Evolutionary conservation across 192 early-diverging fungal genomes (phyloP), one percentile per base, ranked within the genome.

Genomic region (Umbelopsis vinacea): DNA sequence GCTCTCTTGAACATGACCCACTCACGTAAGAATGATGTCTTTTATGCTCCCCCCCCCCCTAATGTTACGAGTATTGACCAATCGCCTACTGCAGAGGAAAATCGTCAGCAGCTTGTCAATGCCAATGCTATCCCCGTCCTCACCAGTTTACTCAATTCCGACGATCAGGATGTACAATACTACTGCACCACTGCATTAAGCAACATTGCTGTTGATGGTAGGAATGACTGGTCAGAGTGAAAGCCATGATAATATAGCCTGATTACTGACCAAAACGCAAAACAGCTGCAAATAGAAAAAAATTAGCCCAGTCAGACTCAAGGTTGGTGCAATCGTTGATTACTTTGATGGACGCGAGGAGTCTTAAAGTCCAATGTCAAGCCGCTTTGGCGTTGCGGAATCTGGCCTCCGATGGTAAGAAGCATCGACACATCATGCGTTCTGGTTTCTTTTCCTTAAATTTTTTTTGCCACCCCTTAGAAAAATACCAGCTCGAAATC

Each of bases 1-100:
- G 95, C 95, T 26, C 80, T 96, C 60, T 83, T 96, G 57, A 96
- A 96, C 79, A 94, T 96, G 93, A 96, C 95, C 21, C 94, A 96
- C 78, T 90, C 92, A 15, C 78, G 79, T 81, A 83, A 55, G 10
- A 68, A 82, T 54, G 43, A 47, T 46, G 4, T 50, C 0, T 46
- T 43, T 46, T 38, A 14, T 26, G 29, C 29, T 29, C 1, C 29
- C 1, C 29, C 29, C 29, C 29, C 29, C 3, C 29, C 1, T 29
- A 29, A 3, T n/a, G 29, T 3, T 29, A 29, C 29, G 1, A 29
- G 29, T 29, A 29, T 29, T 29, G 29, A 29, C 3, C 1, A 37
- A 50, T 74, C 22, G 6, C 11, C 17, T 7, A 14, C 6, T 52
- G 38, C 17, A 77, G 88, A 88, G 29, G 92, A 94, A 74, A 94